Percentiles rank a stretch among this genome's conserved stretches.
phyloP scores from a whole-genome alignment of 2,329 filamentous ascomycete species.

The Fusarium sterilihyphosum region DNA sequence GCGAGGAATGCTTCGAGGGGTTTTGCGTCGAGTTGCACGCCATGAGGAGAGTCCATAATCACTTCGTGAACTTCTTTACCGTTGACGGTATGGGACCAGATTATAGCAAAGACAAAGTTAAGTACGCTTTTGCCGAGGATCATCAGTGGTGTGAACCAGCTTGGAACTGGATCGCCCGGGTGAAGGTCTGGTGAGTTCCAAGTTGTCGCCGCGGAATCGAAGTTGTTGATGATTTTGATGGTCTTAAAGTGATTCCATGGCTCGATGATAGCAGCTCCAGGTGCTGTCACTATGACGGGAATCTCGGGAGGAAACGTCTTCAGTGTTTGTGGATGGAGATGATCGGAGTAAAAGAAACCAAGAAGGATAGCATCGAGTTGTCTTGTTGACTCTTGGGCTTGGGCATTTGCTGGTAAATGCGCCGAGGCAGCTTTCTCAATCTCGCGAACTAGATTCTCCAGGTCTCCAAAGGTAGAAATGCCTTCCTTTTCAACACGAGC shows the following conservation, averaged over 20 bases:
- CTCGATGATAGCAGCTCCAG: constrained; percentile 17
- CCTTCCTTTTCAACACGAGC: background rate
- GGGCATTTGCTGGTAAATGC: background rate
- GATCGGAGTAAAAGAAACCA: constrained; percentile 32
- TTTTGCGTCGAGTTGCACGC: constrained; percentile 23
- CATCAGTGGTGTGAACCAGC: constrained; percentile 36
- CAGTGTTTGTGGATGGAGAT: constrained; percentile 33
- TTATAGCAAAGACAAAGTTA: constrained; percentile 35
- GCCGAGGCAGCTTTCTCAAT: constrained; percentile 29
- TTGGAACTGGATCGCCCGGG: constrained; percentile 33
- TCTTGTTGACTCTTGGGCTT: background rate
- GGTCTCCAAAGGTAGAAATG: constrained; percentile 3
- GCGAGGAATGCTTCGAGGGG: constrained; percentile 32
- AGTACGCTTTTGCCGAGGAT: constrained; percentile 20
- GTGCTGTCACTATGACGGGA: constrained; percentile 30
- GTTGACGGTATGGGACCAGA: constrained; percentile 31
- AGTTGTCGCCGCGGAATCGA: background rate
- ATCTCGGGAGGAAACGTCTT: constrained; percentile 28
- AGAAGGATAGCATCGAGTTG: constrained; percentile 38
- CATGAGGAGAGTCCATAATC: constrained; percentile 37
- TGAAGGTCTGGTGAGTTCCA: constrained; percentile 33
- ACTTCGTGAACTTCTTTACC: constrained; percentile 30
- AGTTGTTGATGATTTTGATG: constrained; percentile 19
- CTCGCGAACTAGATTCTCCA: constrained; percentile 26
- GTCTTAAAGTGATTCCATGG: constrained; percentile 35